Evolutionary conservation across 768 basidiomycete genomes (phyloP).

Genomic region (Naganishia friedmannii): DNA sequence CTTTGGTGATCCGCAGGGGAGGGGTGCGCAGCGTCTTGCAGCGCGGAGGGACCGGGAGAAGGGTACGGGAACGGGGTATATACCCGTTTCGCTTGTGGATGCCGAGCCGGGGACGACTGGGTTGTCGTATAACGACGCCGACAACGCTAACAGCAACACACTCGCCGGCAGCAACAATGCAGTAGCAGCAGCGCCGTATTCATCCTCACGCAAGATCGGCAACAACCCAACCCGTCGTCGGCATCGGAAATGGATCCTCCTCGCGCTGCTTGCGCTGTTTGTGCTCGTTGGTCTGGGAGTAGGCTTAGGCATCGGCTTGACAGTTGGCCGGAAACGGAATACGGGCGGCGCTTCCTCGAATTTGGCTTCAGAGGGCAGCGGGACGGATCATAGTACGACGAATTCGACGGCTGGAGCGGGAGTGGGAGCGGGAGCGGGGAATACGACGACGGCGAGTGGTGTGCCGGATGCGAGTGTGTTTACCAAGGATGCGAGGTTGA

Average conservation of each 20-base stretch:
- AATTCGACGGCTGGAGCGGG: constrained; percentile 12
- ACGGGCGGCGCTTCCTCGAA: constrained; percentile 10
- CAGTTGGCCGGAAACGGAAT: constrained; percentile 58
- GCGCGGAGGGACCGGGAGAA: no score
- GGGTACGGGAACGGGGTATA: background rate
- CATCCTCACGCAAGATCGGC: no score
- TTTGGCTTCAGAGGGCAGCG: no score
- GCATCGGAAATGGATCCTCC: constrained; percentile 30
- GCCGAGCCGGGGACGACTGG: no score
- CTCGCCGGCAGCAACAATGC: no score
- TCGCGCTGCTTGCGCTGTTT: constrained; percentile 55
- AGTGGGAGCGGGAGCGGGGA: constrained; percentile 35
- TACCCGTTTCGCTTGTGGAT: no score
- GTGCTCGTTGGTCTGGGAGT: constrained; percentile 58
- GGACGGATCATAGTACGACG: background rate
- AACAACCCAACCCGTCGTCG: no score
- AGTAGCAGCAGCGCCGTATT: background rate
- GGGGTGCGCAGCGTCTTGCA: background rate
- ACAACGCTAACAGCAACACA: no score
- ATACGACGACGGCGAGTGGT: constrained; percentile 52
- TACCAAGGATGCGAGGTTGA: constrained; percentile 64
- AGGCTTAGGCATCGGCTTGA: constrained; percentile 64
- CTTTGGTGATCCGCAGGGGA: constrained; percentile 26
- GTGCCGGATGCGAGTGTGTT: constrained; percentile 72
- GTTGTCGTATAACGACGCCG: no score